These are phyloP conservation scores for Aphanomyces astaci DNA, from an alignment of 352 stramenopile species.

Conservation along the genomic window DNA sequence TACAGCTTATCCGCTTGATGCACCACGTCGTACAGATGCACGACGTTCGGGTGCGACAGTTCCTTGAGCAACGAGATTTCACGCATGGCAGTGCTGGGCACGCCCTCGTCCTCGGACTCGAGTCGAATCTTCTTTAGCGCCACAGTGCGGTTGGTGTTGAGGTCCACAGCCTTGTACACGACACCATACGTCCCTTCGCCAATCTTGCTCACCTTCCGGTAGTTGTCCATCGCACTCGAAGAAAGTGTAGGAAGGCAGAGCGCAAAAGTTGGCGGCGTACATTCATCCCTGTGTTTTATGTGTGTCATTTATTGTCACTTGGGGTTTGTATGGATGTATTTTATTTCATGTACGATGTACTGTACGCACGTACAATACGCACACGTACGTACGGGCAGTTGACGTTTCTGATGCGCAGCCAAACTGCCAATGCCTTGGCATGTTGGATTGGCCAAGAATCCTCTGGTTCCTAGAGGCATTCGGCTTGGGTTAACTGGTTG, in stretches of 20 bases:
- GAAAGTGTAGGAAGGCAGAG: background rate
- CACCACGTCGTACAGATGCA: conserved; percentile 79
- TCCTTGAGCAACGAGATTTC: conserved; percentile 96
- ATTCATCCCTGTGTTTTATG: background rate
- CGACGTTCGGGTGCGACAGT: conserved; percentile 92
- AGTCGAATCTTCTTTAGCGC: conserved; percentile 91
- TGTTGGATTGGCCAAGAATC: background rate
- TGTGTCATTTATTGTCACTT: background rate
- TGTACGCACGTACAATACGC: background rate
- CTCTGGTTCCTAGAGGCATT: too few relatives aligned
- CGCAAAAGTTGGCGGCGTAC: background rate
- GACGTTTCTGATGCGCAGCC: background rate
- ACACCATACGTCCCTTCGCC: conserved; percentile 95
- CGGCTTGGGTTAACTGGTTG: too few relatives aligned
- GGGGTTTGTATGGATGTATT: background rate
- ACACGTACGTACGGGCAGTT: background rate
- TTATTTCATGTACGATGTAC: background rate
- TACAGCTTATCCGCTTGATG: conserved; percentile 84
- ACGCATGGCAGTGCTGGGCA: conserved; percentile 95
- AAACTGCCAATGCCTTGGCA: background rate
- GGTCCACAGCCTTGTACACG: conserved; percentile 94
- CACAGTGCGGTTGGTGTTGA: conserved; percentile 85
- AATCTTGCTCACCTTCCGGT: conserved; percentile 81
- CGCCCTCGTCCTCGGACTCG: conserved; percentile 93
- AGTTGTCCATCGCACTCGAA: conserved; percentile 59